Base-by-base conservation (phyloP, 345 rosid genomes). In the Syzygium aromaticum region DNA sequence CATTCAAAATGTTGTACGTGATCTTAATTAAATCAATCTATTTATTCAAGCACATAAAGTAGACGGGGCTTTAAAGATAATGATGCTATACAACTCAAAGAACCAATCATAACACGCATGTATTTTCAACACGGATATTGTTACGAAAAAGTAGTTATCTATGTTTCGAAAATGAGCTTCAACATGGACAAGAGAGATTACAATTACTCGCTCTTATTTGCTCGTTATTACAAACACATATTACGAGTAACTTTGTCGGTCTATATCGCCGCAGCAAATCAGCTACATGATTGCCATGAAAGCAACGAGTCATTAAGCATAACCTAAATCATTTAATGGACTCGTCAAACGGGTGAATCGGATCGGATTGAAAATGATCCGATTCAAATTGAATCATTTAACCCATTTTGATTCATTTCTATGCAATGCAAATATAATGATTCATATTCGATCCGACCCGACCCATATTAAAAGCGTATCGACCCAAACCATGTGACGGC, bases 161-260 rank as follows among this genome's bases (percentile, higher is more conserved):
- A 2, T 25, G 64, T 67, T 64, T 33, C 23, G 12, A 22, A 30
- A 33, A 67, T 5, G 9, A 30, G 43, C 11, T 67, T 67, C 23
- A 0, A 17, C 22, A 7, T 17, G 5, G 17, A 8, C 3, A 15
- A 59, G 30, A 15, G 8, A 59, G 0, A 59, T 27, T 14, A 28
- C 0, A 2, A 27, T 5, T 0, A n/a, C 63, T 57, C 11, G 28
- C 14, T 25, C 63, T 23, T 57, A 27, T 27, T 57, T 25, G 13
- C 28, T 57, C 63, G 3, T 57, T 57, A 25, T n/a, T 13, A 57
- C 63, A 12, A 25, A 0, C 63, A 25, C 28, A 25, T 27, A 57
- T 57, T 25, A 27, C n/a, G 9, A 57, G 28, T 57, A 0, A 61
- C 67, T 61, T n/a, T n/a, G 33, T 61, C 67, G 1, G 67, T 61